Evolutionary conservation across 768 basidiomycete species (phyloP), one percentile per base, ranked within the genome.

Genomic region (Kwoniella sp.): DNA sequence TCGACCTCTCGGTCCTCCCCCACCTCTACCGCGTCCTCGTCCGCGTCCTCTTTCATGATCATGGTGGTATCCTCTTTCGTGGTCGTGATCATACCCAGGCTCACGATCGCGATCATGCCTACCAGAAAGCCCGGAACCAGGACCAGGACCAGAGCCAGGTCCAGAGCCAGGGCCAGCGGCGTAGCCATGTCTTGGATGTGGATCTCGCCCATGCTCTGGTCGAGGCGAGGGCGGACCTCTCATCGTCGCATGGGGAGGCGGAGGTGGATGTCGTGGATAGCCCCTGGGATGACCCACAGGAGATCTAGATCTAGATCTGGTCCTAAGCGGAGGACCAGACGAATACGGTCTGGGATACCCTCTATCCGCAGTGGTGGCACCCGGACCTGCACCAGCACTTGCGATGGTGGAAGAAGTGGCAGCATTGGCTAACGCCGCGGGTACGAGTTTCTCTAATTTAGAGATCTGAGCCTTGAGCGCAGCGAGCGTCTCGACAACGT

Each of bases 391-490:
- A 37, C 34, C 13, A 7, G 34, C 34, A 13, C 34, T 37, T 17
- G 41, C 20, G 41, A 3, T 45, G 41, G 11, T 3, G 17, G 15
- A 20, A 17, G 41, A 45, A 20, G 41, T 11, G 41, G 20, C 41
- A 45, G 41, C 41, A 11, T 45, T 45, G 41, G 20, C 41, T 17
- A 45, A 17, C 3, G 50, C n/a, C n/a, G 63, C 52, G 17, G 64
- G 56, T 28, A 65, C 50, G 2, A 63, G 45, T 53, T 66, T 61
- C 28, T 68, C 67, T 17, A 68, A 25, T 26, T 59, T 59, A 3
- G 67, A 54, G 2, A 68, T 64, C 30, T 68, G 67, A 20, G 58
- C 67, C 57, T 61, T 64, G 15, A 68, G 38, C 9, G 58, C 63
- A 52, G 54, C 55, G 8, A 68, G 52, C 13, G 67, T 68, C 25